phyloP scores from a whole-genome alignment of 1,284 basidiomycete species.

The Ustilago xerochloae region DNA sequence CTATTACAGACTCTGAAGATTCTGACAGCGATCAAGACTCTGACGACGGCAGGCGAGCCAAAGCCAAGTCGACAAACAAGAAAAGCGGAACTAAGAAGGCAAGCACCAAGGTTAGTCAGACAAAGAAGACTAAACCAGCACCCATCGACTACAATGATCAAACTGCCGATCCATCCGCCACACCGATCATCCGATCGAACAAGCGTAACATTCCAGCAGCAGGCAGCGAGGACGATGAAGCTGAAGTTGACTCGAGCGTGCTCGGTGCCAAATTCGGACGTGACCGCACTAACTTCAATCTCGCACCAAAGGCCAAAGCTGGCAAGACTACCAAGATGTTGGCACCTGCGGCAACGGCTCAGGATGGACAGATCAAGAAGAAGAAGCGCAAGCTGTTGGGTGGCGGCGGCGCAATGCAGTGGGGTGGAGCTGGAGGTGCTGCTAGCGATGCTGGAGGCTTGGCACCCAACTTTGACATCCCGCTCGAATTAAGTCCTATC shows the following conservation, averaged over 20 bases:
- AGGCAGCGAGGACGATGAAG: slow-evolving; percentile 14
- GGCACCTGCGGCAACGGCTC: not conserved
- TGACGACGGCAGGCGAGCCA: slow-evolving; percentile 9
- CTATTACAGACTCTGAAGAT: slow-evolving; percentile 32
- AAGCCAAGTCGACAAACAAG: slow-evolving; percentile 8
- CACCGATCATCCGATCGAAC: slow-evolving; percentile 40
- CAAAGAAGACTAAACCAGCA: slow-evolving; percentile 11
- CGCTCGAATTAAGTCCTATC: slow-evolving; percentile 40
- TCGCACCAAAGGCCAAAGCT: not conserved
- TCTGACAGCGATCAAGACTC: slow-evolving; percentile 14
- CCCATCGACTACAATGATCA: slow-evolving; percentile 40
- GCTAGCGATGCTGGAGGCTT: slow-evolving; percentile 21
- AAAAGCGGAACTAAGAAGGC: slow-evolving; percentile 7
- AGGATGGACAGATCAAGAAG: slow-evolving; percentile 27
- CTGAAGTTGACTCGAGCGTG: slow-evolving; percentile 21
- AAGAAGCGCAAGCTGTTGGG: slow-evolving; percentile 46
- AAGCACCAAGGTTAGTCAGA: not conserved
- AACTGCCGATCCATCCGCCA: slow-evolving; percentile 44
- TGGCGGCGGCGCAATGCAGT: slow-evolving; percentile 25
- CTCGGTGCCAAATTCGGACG: slow-evolving; percentile 28
- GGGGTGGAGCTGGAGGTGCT: slow-evolving; percentile 11
- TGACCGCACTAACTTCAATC: slow-evolving; percentile 34
- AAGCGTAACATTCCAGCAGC: slow-evolving; percentile 12
- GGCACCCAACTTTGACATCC: slow-evolving; percentile 49
- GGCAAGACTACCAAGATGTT: slow-evolving; percentile 1